Conservation (phyloP, 345 rosid genomes). For the Gossypium sturtianum region DNA sequence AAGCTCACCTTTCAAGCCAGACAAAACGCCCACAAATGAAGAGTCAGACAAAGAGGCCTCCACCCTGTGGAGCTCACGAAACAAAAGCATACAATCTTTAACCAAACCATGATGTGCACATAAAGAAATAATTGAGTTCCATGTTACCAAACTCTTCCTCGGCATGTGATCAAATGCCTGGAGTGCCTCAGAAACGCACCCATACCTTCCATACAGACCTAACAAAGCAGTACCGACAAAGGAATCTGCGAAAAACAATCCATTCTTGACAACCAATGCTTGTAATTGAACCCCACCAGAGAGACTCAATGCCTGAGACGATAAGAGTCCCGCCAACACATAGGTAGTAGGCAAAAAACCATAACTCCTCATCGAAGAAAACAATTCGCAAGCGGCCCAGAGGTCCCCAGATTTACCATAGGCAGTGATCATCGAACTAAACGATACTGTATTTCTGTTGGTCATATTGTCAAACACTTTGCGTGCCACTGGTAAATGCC, state of each 20-base stretch:
- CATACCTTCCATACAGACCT: slow-evolving; percentile 62
- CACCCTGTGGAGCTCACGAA: slow-evolving; percentile 43
- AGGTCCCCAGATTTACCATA: slow-evolving; percentile 33
- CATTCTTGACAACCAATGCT: slow-evolving; percentile 51
- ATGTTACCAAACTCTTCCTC: slow-evolving; percentile 55
- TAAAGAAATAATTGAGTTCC: slow-evolving; percentile 64
- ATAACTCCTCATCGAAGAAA: slow-evolving; percentile 39
- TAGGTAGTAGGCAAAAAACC: slow-evolving; percentile 50
- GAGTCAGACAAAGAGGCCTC: slow-evolving; percentile 39
- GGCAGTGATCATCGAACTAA: slow-evolving; percentile 46
- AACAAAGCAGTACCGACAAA: slow-evolving; percentile 68
- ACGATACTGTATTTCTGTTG: slow-evolving; percentile 52
- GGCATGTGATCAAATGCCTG: slow-evolving; percentile 61
- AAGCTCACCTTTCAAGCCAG: slow-evolving; percentile 37
- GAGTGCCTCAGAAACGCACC: slow-evolving; percentile 40
- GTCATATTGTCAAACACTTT: slow-evolving; percentile 66
- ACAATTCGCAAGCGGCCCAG: slow-evolving; percentile 40
- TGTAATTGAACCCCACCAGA: slow-evolving; percentile 54
- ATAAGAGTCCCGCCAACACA: slow-evolving; percentile 54
- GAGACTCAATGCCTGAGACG: slow-evolving; percentile 39
- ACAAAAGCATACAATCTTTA: slow-evolving; percentile 37
- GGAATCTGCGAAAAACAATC: slow-evolving; percentile 48
- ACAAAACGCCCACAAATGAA: slow-evolving; percentile 58
- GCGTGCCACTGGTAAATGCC: slow-evolving; percentile 35
- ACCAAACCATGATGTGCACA: slow-evolving; percentile 46